A percentile compares a stretch with the other conserved stretches of the same genome.
These are phyloP conservation scores for Penicillium sp. DNA, from an alignment of 2,329 filamentous ascomycete species.

Conservation along the genomic window DNA sequence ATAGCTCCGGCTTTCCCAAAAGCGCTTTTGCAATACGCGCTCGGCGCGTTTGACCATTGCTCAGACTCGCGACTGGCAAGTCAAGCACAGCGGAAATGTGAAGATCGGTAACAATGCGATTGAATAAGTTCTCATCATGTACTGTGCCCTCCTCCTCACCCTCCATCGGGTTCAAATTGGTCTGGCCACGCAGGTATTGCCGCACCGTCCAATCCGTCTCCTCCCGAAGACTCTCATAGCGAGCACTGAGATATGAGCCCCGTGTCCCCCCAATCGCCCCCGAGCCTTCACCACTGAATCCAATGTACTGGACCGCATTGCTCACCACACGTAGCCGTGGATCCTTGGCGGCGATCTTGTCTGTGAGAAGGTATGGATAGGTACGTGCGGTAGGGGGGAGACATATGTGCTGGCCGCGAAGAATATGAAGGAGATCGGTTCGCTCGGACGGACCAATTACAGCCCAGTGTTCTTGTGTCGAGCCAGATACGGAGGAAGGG, in stretches of 20 bases:
- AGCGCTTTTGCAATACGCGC: conserved; percentile 85
- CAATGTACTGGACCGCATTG: conserved; percentile 79
- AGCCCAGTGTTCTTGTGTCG: conserved; percentile 65
- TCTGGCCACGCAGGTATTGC: conserved; percentile 78
- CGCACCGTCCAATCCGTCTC: conserved; percentile 79
- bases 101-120: conserved; percentile 65
- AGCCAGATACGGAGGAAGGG: conserved; percentile 44
- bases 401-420: conserved; percentile 71
- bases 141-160: conserved; percentile 49
- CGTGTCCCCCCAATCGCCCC: conserved; percentile 46
- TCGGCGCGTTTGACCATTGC: conserved; percentile 85
- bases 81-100: conserved; percentile 65
- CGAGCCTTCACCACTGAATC: conserved; percentile 73
- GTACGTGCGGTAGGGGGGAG: conserved; percentile 70
- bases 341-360: conserved; percentile 53
- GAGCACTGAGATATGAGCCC: conserved; percentile 80
- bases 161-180: conserved; percentile 71
- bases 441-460: conserved; percentile 76
- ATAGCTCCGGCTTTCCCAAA: conserved; percentile 69
- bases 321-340: conserved; percentile 55
- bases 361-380: conserved; percentile 71
- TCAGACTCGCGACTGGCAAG: conserved; percentile 83
- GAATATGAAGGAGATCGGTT: conserved; percentile 74
- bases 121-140: conserved; percentile 52
- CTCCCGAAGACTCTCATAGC: conserved; percentile 85